phyloP scores from a whole-genome alignment of 306 rosid genomes.

The Cicer chorassanicum region DNA sequence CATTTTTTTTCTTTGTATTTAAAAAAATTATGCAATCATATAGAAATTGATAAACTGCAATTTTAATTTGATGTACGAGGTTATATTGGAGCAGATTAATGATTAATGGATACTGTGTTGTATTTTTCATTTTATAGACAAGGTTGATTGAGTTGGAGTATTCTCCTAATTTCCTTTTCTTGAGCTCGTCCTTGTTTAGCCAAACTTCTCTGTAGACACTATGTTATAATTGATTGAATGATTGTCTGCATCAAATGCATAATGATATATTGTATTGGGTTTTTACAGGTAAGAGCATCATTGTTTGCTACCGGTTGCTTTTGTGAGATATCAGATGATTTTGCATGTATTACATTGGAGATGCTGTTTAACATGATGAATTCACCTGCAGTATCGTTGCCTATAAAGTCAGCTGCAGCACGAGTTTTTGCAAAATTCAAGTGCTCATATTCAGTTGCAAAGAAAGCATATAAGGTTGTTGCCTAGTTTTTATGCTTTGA shows the following conservation, averaged over 20 bases:
- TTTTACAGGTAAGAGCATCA: constrained; percentile 70
- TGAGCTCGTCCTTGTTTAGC: constrained; percentile 21
- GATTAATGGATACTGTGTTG: neutral
- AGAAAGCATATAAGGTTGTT: constrained; percentile 70
- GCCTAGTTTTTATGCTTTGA: constrained; percentile 28
- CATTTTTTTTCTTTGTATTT: constrained; percentile 13
- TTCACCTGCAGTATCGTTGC: constrained; percentile 49
- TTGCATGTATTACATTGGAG: constrained; percentile 64
- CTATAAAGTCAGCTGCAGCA: constrained; percentile 67
- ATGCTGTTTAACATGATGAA: constrained; percentile 67
- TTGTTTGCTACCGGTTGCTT: constrained; percentile 89
- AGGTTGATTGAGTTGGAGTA: constrained; percentile 11
- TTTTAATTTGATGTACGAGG: constrained; percentile 31
- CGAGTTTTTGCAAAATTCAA: constrained; percentile 66
- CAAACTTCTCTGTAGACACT: constrained; percentile 11
- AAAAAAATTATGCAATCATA: constrained; percentile 23
- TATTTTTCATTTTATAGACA: constrained; percentile 33
- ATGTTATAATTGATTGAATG: constrained; percentile 25
- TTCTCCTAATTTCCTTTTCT: constrained; percentile 30
- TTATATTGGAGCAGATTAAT: constrained; percentile 14
- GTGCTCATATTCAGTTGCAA: constrained; percentile 64
- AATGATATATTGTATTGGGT: constrained; percentile 35
- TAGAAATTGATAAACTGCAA: constrained; percentile 22
- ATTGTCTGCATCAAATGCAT: constrained; percentile 28
- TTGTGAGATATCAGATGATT: constrained; percentile 79